These are phyloP conservation scores for Ascodesmis nigricans DNA, from an alignment of 495 filamentous ascomycete genomes.

Conservation along the genomic window DNA sequence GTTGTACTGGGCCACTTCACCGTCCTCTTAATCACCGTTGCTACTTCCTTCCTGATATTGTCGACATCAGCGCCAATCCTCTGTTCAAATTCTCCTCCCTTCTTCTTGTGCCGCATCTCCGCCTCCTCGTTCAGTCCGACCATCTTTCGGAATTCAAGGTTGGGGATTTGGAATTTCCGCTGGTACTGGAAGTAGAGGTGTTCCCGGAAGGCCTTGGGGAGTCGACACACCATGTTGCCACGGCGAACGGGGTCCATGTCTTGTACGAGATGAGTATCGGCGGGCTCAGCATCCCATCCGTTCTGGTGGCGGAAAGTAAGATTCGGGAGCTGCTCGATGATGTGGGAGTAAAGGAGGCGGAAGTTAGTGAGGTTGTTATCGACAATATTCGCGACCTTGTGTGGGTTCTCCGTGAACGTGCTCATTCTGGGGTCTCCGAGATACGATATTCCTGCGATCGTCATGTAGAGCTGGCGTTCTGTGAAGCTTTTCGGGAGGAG, in stretches of 20 bases:
- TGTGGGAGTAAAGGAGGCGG: conserved; percentile 64
- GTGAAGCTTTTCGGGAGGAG: conserved; percentile 65
- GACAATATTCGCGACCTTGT: conserved; percentile 86
- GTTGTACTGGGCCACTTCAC: conserved; percentile 75
- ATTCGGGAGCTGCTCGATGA: conserved; percentile 78
- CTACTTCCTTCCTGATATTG: conserved; percentile 43
- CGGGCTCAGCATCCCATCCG: conserved; percentile 33
- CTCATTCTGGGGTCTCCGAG: conserved; percentile 86
- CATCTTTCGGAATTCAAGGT: conserved; percentile 65
- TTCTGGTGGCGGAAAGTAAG: conserved; percentile 33
- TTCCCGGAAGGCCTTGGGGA: conserved; percentile 69
- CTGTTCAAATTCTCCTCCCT: conserved; percentile 68
- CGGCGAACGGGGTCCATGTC: conserved; percentile 80
- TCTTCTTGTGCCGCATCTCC: conserved; percentile 46
- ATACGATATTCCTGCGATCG: conserved; percentile 80
- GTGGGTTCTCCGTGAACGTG: conserved; percentile 66
- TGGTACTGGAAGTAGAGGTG: conserved; percentile 90
- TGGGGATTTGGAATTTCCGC: conserved; percentile 66
- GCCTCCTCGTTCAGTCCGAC: conserved; percentile 50
- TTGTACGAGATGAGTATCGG: conserved; percentile 38
- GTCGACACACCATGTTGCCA: conserved; percentile 84
- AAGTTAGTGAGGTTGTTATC: conserved; percentile 77
- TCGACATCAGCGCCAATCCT: conserved; percentile 52
- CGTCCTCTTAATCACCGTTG: conserved; percentile 56
- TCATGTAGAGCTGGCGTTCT: conserved; percentile 68